Evolutionary conservation across 2,329 filamentous ascomycete genomes (phyloP).

Genomic region (Gaeumannomyces sp.): DNA sequence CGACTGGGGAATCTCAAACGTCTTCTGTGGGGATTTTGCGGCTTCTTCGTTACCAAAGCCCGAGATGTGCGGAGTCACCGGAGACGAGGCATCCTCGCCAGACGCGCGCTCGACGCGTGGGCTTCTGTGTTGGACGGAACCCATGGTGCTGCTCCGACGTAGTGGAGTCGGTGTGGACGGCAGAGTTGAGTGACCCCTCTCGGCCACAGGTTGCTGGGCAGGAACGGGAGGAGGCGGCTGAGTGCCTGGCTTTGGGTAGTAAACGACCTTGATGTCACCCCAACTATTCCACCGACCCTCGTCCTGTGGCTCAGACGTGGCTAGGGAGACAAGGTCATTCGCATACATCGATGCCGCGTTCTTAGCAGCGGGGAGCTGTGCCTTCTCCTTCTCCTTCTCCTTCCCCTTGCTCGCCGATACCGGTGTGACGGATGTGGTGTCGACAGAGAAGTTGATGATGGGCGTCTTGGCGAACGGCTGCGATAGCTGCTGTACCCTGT

Average conservation of each 20-base stretch:
- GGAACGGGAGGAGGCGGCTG: conserved; percentile 21
- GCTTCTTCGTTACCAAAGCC: conserved; percentile 32
- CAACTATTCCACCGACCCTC: conserved; percentile 64
- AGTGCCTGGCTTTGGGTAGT: conserved; percentile 53
- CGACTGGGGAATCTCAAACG: conserved; percentile 58
- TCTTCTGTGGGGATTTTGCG: conserved; percentile 43
- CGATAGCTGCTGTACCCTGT: conserved; percentile 78
- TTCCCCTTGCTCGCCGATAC: conserved; percentile 64
- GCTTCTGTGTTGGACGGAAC: conserved; percentile 33
- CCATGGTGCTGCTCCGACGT: conserved; percentile 59
- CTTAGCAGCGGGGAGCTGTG: conserved; percentile 32
- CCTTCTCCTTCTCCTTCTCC: conserved; percentile 72
- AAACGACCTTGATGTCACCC: conserved; percentile 73
- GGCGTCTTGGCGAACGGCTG: conserved; percentile 73
- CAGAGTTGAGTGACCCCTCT: conserved; percentile 32
- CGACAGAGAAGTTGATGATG: conserved; percentile 41
- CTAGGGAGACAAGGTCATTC: conserved; percentile 76
- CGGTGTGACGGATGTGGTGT: conserved; percentile 38
- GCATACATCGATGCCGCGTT: conserved; percentile 59
- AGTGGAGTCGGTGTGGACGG: conserved; percentile 71
- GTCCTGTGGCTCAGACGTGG: conserved; percentile 46
- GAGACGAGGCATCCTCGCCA: conserved; percentile 41
- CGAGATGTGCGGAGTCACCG: conserved; percentile 28
- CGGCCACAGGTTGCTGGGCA: conserved; percentile 14
- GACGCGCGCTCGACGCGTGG: conserved; percentile 30